Evolutionary conservation across 768 basidiomycete genomes (phyloP).

Genomic region (Mycena kentingensis): DNA sequence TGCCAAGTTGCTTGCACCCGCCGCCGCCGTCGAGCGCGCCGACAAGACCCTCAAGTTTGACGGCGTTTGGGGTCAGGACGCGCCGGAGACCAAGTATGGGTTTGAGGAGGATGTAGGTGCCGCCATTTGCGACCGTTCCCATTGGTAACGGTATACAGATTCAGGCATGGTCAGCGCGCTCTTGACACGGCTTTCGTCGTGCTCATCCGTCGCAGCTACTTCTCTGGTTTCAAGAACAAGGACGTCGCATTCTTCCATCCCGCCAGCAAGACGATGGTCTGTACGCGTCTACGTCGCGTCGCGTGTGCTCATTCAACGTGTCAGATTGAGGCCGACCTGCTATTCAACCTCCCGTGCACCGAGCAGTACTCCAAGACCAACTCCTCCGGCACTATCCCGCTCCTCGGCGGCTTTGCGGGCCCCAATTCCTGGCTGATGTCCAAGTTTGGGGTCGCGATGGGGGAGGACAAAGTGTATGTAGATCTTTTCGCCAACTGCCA

Average conservation of each 20-base stretch:
- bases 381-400: constrained; percentile 23
- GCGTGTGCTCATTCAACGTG: background rate
- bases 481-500: background rate
- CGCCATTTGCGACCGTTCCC: background rate
- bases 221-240: constrained; percentile 71
- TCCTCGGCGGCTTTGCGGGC: constrained; percentile 32
- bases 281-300: background rate
- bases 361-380: constrained; percentile 56
- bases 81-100: constrained; percentile 69
- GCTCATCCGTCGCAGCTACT: constrained; percentile 53
- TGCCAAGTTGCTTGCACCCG: constrained; percentile 72
- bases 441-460: constrained; percentile 33
- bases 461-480: constrained; percentile 44
- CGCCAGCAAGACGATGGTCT: constrained; percentile 68
- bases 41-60: constrained; percentile 60
- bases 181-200: background rate
- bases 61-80: constrained; percentile 70
- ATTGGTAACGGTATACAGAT: constrained; percentile 33
- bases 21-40: constrained; percentile 50
- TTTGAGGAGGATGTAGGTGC: constrained; percentile 63
- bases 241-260: constrained; percentile 84
- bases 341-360: constrained; percentile 78
- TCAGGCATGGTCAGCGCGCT: constrained; percentile 45
- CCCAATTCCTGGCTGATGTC: constrained; percentile 40
- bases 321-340: constrained; percentile 66